phyloP scores from a whole-genome alignment of 2,329 filamentous ascomycete species.

The Epichloe aotearoae region DNA sequence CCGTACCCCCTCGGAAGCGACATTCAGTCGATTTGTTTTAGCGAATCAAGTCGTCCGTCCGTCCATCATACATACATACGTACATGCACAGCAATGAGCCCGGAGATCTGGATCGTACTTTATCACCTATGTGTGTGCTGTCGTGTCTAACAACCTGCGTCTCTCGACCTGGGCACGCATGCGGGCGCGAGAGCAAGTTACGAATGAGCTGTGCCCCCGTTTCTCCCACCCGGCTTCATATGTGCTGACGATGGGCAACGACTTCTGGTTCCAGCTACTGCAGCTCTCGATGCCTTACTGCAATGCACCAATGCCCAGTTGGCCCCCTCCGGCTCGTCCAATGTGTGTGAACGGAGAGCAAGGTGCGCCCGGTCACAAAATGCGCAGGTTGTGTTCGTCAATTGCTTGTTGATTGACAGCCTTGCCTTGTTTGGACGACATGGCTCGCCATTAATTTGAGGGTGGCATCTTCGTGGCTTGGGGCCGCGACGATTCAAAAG shows the following conservation, averaged over 20 bases:
- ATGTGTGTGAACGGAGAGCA: background rate
- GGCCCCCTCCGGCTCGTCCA: constrained; percentile 1
- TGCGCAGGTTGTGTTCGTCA: background rate
- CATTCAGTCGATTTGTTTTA: background rate
- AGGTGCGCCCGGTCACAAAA: background rate
- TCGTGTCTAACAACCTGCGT: background rate
- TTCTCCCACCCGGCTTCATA: constrained; percentile 2
- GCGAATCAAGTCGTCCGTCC: background rate
- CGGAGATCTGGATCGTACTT: constrained; percentile 6
- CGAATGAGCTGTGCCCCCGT: background rate
- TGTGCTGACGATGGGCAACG: too few relatives aligned
- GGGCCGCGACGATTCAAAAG: too few relatives aligned
- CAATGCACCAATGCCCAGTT: constrained; percentile 5
- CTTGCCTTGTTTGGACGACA: background rate
- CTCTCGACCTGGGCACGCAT: background rate
- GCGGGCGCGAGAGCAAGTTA: background rate
- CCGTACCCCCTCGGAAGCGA: background rate
- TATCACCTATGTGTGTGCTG: background rate
- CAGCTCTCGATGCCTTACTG: constrained; percentile 5
- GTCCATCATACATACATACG: background rate
- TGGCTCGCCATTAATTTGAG: background rate
- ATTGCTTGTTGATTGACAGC: background rate
- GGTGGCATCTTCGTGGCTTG: too few relatives aligned
- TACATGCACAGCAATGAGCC: background rate
- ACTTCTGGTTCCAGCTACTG: constrained; percentile 9